Base-by-base conservation (phyloP, 495 filamentous ascomycete species). In the Aspergillus ostianus region DNA sequence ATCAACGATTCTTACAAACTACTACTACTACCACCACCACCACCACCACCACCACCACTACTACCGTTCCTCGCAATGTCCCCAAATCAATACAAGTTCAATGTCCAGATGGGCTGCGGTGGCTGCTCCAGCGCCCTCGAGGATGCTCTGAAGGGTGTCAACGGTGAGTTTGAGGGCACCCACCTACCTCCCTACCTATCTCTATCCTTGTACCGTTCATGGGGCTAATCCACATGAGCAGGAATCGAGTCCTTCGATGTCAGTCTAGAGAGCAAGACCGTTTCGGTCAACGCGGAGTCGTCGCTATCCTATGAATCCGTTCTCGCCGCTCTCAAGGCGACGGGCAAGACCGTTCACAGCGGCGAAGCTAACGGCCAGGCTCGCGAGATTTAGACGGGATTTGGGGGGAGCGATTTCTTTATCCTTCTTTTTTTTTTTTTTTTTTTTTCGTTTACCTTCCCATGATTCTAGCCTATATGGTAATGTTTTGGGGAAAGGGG, bases 41-140 rank as follows among this genome's bases (percentile, higher is more conserved):
- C 23, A 26, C 23, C 4, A 26, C 23, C 23, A 26, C 23, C 2
- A 26, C 23, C 4, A 26, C 23, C 23, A 26, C 23, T 4, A 26
- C 23, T 46, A 46, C 18, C 5, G 2, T 5, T 18, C 5, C 44
- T 46, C 5, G 6, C 13, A 46, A 46, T 46, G 44, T 46, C 44
- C 44, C 13, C 44, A 46, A 46, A 13, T 5, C 44, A 46, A 46
- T 53, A 53, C 50, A 53, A 53, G 9, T 53, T 53, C 50, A 23
- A 26, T 26, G 50, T 53, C 50, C 50, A 53, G n/a, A 53, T 53
- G 50, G 50, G 50, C 50, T 53, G 50, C 50, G 50, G 50, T 27
- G 50, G 50, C 20, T 53, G 50, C 50, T 21, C 50, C 50, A 29
- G 12, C 27, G 50, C 50, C 21, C n/a, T 53, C 26, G 18, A 27